A percentile compares a stretch with the other conserved stretches of the same genome.
phyloP scores from a whole-genome alignment of 306 rosid species.

The Elaeagnus macrophylla region DNA sequence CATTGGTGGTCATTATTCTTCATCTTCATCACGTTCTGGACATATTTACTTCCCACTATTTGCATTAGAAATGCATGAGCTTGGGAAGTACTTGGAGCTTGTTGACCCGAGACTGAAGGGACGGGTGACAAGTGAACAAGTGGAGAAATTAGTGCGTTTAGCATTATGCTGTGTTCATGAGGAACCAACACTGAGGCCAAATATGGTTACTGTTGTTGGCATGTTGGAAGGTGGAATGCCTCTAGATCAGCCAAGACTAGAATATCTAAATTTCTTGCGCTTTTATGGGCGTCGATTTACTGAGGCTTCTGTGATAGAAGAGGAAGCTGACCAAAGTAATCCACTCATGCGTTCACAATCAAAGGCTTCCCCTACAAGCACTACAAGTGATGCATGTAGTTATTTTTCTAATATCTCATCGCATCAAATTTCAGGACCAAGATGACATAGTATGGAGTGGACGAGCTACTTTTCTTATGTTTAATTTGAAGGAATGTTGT shows the following conservation, averaged over 20 bases:
- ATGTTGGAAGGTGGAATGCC: slow-evolving; percentile 17
- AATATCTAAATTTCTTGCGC: slow-evolving; percentile 11
- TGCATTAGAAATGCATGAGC: slow-evolving; percentile 13
- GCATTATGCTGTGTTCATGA: slow-evolving; percentile 12
- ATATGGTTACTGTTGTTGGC: slow-evolving; percentile 11
- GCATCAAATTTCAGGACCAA: too few species aligned
- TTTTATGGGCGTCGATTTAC: background rate
- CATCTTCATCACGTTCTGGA: background rate
- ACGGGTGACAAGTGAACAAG: slow-evolving; percentile 2
- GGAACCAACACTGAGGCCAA: slow-evolving; percentile 7
- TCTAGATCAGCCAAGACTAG: slow-evolving; percentile 7
- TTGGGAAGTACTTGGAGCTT: slow-evolving; percentile 11
- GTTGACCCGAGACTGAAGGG: slow-evolving; percentile 14
- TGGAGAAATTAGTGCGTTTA: slow-evolving; percentile 10
- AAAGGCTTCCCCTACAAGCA: too few species aligned
- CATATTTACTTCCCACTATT: slow-evolving; percentile 6
- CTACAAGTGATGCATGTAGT: too few species aligned
- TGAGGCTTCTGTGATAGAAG: too few species aligned
- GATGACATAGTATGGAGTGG: too few species aligned
- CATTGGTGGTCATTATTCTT: background rate
- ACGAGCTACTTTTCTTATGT: too few species aligned
- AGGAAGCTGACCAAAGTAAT: too few species aligned
- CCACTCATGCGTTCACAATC: too few species aligned
- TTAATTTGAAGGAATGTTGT: too few species aligned
- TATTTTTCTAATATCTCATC: too few species aligned